Percentiles rank a stretch among this genome's conserved stretches.
Evolutionary conservation across 768 basidiomycete genomes (phyloP).

Genomic region (Baorangia bicolor): DNA sequence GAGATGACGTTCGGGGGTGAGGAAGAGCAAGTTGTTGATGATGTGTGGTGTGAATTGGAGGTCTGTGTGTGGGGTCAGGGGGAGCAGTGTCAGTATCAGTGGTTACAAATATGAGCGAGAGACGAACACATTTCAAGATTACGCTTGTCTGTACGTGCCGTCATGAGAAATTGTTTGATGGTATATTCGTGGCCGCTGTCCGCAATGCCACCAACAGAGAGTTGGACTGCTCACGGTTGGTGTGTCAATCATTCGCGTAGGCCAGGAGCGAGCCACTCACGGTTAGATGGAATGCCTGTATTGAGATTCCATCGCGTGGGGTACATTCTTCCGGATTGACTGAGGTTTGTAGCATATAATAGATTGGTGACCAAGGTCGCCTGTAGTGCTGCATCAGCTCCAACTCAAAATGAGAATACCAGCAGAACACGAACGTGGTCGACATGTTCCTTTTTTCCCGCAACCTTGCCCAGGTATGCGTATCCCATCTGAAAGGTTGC

Average conservation of each 20-base stretch:
- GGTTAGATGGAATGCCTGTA: constrained; percentile 41
- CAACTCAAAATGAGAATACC: neutral
- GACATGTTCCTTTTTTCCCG: constrained; percentile 65
- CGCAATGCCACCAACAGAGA: constrained; percentile 61
- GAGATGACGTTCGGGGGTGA: constrained; percentile 18
- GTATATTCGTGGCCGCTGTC: constrained; percentile 80
- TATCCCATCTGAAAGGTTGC: constrained; percentile 82
- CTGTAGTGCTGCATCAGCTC: constrained; percentile 29
- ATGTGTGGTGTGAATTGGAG: constrained; percentile 59
- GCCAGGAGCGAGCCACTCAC: constrained; percentile 38
- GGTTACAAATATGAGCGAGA: no score
- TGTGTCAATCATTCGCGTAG: neutral
- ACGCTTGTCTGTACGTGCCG: constrained; percentile 56
- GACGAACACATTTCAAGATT: constrained; percentile 68
- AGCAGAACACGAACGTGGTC: constrained; percentile 45
- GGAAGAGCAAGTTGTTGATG: constrained; percentile 47
- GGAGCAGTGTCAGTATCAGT: neutral
- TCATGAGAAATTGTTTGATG: constrained; percentile 69
- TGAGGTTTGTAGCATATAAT: constrained; percentile 46
- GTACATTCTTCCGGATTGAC: constrained; percentile 56
- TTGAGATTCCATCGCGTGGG: constrained; percentile 56
- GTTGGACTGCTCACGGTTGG: constrained; percentile 25
- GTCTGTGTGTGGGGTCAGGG: constrained; percentile 39
- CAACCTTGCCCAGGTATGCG: constrained; percentile 76
- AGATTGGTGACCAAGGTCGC: constrained; percentile 47